A percentile compares a stretch with the other conserved stretches of the same genome.
Evolutionary conservation across 345 rosid genomes (phyloP).

Genomic region (Sisymbrium irio): DNA sequence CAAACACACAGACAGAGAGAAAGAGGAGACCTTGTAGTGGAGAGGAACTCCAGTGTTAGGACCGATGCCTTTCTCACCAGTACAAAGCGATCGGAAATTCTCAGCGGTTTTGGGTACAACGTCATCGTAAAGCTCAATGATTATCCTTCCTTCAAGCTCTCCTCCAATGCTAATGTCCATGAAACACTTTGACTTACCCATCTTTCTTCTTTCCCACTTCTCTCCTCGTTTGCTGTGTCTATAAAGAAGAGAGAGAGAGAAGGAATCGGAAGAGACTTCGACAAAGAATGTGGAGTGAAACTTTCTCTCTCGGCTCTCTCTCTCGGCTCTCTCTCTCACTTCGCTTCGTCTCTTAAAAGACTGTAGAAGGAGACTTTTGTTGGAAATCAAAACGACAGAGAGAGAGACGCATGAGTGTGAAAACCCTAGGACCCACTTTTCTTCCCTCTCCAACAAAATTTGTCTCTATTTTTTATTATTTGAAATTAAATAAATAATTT

Average conservation of each 20-base stretch:
- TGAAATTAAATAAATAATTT: background rate
- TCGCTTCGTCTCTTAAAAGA: constrained; percentile 9
- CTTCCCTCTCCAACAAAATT: constrained; percentile 20
- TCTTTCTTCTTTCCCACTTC: constrained; percentile 10
- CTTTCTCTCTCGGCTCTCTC: background rate
- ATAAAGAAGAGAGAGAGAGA: background rate
- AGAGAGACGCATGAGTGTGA: constrained; percentile 24
- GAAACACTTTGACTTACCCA: constrained; percentile 70
- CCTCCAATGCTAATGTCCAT: constrained; percentile 88
- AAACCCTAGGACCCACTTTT: constrained; percentile 40
- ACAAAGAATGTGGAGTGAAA: constrained; percentile 4
- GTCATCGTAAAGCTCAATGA: constrained; percentile 78
- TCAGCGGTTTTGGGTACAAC: constrained; percentile 86
- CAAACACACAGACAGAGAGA: background rate
- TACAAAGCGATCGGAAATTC: constrained; percentile 92
- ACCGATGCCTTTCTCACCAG: constrained; percentile 90
- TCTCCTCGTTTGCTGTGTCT: background rate
- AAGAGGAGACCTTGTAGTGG: constrained; percentile 68
- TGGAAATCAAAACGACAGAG: constrained; percentile 29
- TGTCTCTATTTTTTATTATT: background rate
- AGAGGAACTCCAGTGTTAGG: constrained; percentile 72
- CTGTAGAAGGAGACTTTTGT: constrained; percentile 10
- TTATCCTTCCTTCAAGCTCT: constrained; percentile 88
- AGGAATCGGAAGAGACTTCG: background rate
- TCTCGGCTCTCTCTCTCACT: background rate